Percentiles rank a stretch among this genome's conserved stretches.
Conservation (phyloP, 2,329 filamentous ascomycete species). For the Aspergillus novoparasiticus region DNA sequence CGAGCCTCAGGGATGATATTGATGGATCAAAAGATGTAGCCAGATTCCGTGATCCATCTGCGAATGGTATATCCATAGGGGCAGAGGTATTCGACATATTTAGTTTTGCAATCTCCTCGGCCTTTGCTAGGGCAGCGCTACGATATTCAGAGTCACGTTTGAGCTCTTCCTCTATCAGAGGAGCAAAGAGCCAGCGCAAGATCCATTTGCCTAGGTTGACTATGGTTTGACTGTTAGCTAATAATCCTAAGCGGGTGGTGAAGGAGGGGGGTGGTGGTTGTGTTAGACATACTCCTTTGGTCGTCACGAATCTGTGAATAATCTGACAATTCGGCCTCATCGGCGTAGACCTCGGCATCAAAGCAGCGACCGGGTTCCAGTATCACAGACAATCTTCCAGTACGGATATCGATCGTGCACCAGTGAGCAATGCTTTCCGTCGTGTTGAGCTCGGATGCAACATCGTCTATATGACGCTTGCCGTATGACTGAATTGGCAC, state of each 20-base stretch:
- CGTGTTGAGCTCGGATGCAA: conserved; percentile 83
- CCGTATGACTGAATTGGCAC: conserved; percentile 88
- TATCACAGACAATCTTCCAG: conserved; percentile 85
- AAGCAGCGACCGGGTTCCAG: conserved; percentile 96
- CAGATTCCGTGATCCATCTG: conserved; percentile 28
- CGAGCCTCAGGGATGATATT: conserved; percentile 61
- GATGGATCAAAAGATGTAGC: conserved; percentile 38
- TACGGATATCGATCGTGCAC: conserved; percentile 94
- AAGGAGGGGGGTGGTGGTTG: neutral
- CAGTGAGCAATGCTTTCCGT: conserved; percentile 88
- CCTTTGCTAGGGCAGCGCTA: conserved; percentile 65
- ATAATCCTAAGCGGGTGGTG: neutral
- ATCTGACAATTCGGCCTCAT: conserved; percentile 76
- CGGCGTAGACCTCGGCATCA: conserved; percentile 95
- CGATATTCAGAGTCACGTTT: conserved; percentile 75
- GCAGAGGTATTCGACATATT: conserved; percentile 61
- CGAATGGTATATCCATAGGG: conserved; percentile 60
- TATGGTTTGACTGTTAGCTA: conserved; percentile 38
- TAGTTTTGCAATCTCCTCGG: conserved; percentile 61
- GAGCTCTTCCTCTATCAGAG: conserved; percentile 87
- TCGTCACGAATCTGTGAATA: conserved; percentile 85
- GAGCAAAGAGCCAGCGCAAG: conserved; percentile 85
- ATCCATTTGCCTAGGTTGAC: conserved; percentile 98
- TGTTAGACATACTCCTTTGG: conserved; percentile 72
- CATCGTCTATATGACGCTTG: conserved; percentile 90